A percentile compares a stretch with the other conserved stretches of the same genome.
phyloP scores from a whole-genome alignment of 2,329 filamentous ascomycete species.

The Albophoma yamanashiensis region DNA sequence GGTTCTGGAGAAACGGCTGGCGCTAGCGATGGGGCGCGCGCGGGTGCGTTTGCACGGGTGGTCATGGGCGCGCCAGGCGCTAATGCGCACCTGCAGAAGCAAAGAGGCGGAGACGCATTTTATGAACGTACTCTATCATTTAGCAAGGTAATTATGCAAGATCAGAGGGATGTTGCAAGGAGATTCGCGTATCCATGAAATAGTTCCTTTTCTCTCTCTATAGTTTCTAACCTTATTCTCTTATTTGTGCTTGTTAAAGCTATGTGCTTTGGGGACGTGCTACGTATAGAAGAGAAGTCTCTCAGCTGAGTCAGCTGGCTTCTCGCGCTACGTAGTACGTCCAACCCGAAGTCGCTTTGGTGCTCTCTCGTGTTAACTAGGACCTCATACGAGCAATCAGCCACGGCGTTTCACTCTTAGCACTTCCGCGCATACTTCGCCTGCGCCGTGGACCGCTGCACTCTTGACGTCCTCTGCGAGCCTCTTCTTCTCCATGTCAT shows the following conservation, averaged over 20 bases:
- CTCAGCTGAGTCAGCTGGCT: neutral
- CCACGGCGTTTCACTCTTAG: neutral
- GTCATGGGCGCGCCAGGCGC: neutral
- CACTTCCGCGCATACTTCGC: neutral
- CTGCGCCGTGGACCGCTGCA: no score
- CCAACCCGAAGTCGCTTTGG: neutral
- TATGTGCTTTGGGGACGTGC: no score
- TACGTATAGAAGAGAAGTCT: no score
- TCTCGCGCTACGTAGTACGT: neutral
- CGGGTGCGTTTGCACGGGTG: neutral
- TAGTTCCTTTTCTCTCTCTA: no score
- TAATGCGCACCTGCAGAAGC: neutral
- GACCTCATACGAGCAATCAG: neutral
- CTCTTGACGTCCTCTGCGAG: neutral
- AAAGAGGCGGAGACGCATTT: no score
- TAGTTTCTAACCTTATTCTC: no score
- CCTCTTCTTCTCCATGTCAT: neutral
- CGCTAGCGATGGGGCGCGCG: neutral
- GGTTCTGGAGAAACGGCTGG: neutral
- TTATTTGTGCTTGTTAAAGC: no score
- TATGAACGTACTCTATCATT: no score
- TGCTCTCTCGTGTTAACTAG: no score
- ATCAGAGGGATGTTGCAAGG: no score
- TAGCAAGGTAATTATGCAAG: no score
- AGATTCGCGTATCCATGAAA: no score